A percentile compares a stretch with the other conserved stretches of the same genome.
Evolutionary conservation across 805 yeast genomes (phyloP).

Genomic region (Kazachstania psychrophila): DNA sequence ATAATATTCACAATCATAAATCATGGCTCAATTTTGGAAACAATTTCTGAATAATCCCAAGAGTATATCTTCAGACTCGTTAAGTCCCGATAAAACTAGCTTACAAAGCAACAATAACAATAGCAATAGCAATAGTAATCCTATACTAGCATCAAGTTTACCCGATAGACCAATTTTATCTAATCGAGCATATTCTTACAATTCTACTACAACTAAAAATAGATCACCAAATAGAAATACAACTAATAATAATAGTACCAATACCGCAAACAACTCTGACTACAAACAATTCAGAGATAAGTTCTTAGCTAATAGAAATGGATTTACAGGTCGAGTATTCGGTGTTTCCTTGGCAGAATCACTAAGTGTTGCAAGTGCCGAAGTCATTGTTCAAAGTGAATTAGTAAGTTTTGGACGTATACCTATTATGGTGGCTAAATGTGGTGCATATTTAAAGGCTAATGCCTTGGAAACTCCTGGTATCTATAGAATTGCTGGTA

Average conservation of each 20-base stretch:
- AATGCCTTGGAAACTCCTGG: conserved; percentile 79
- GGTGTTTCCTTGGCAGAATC: conserved; percentile 73
- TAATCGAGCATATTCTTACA: conserved; percentile 10
- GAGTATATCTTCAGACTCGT: conserved; percentile 27
- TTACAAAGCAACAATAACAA: neutral
- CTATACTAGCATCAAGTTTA: neutral
- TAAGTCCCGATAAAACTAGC: conserved; percentile 3
- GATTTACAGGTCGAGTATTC: conserved; percentile 46
- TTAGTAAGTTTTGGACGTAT: conserved; percentile 76
- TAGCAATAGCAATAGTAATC: neutral
- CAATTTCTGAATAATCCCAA: conserved; percentile 26
- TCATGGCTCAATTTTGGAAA: conserved; percentile 25
- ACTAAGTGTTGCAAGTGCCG: conserved; percentile 54
- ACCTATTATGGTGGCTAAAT: conserved; percentile 91
- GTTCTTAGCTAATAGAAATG: conserved; percentile 30
- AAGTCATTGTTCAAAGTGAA: conserved; percentile 52
- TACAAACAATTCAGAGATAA: conserved; percentile 32
- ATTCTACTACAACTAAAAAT: neutral
- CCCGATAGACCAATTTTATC: conserved; percentile 9
- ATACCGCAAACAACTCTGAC: conserved; percentile 8
- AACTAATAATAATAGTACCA: conserved; percentile 1
- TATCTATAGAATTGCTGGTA: conserved; percentile 87
- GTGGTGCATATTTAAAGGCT: conserved; percentile 77
- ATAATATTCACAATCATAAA: too few relatives aligned
- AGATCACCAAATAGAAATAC: neutral